Evolutionary conservation across 2,329 filamentous ascomycete species (phyloP).

Genomic region (Coleophoma eucalyptorum): DNA sequence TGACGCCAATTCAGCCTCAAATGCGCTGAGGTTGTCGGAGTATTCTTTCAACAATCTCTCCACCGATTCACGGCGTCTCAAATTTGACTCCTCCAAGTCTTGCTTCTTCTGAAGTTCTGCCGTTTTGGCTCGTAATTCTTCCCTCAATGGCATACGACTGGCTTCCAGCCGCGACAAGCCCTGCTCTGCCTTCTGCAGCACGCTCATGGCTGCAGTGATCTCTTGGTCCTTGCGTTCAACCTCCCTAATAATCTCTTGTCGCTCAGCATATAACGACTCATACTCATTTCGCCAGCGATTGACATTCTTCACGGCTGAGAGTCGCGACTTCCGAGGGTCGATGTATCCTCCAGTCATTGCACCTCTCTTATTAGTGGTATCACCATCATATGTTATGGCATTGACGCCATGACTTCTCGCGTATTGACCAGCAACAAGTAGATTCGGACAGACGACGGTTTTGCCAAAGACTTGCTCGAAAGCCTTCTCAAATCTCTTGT

Average conservation of each 20-base stretch:
- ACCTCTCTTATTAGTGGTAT: constrained; percentile 91
- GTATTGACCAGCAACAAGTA: constrained; percentile 85
- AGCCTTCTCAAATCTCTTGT: constrained; percentile 73
- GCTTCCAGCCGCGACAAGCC: constrained; percentile 73
- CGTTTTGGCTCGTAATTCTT: constrained; percentile 74
- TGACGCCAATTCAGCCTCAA: constrained; percentile 75
- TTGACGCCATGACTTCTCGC: constrained; percentile 88
- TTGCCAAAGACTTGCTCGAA: constrained; percentile 96
- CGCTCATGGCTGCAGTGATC: constrained; percentile 81
- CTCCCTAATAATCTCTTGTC: constrained; percentile 62
- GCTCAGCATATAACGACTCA: constrained; percentile 62
- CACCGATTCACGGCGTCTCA: constrained; percentile 60
- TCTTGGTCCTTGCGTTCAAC: constrained; percentile 82
- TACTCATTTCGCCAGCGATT: constrained; percentile 72
- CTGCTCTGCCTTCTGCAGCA: constrained; percentile 79
- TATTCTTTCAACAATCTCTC: constrained; percentile 73
- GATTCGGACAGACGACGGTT: constrained; percentile 87
- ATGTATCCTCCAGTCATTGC: constrained; percentile 94
- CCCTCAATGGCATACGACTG: constrained; percentile 75
- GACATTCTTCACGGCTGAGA: constrained; percentile 78
- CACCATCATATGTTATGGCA: constrained; percentile 91
- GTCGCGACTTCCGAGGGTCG: constrained; percentile 77
- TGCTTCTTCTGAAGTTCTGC: constrained; percentile 69
- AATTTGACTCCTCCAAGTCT: constrained; percentile 69
- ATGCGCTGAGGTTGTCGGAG: constrained; percentile 69